These are phyloP conservation scores for Phialocephala sp. DNA, from an alignment of 2,329 filamentous ascomycete species.

Conservation along the genomic window DNA sequence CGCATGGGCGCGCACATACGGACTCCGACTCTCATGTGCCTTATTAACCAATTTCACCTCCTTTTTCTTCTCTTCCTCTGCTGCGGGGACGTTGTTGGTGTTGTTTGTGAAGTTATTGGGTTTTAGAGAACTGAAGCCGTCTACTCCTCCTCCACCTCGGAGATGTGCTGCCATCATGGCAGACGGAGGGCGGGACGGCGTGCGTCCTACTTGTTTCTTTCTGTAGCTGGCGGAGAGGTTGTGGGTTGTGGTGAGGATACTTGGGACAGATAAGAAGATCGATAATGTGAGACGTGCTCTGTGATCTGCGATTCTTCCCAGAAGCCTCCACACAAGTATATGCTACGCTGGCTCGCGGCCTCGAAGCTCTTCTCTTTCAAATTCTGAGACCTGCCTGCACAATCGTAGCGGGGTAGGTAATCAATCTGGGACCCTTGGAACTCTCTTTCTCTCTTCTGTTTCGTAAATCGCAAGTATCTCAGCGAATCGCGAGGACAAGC, in stretches of 20 bases:
- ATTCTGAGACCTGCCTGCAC: not conserved
- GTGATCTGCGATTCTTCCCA: not conserved
- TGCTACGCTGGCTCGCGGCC: not conserved
- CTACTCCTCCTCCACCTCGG: constrained; percentile 25
- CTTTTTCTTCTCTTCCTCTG: constrained; percentile 30
- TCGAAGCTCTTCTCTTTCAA: not conserved
- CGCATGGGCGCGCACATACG: constrained; percentile 75
- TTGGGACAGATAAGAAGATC: not conserved
- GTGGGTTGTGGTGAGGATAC: not conserved
- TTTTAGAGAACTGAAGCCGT: not conserved
- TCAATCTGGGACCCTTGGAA: not conserved
- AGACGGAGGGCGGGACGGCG: not conserved
- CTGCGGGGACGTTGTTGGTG: not conserved
- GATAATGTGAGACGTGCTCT: not conserved
- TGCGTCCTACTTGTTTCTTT: not conserved
- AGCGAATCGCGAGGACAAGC: not conserved
- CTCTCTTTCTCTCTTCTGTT: not conserved
- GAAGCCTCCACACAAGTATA: not conserved
- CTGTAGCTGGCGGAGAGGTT: not conserved
- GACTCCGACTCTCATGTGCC: constrained; percentile 65
- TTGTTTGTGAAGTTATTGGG: not conserved
- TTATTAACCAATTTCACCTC: constrained; percentile 55
- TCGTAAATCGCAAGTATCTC: not conserved
- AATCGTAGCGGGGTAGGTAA: not conserved
- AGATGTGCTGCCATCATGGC: constrained; percentile 40